phyloP scores from a whole-genome alignment of 1,284 basidiomycete genomes.

The Leccinum pachyderme region DNA sequence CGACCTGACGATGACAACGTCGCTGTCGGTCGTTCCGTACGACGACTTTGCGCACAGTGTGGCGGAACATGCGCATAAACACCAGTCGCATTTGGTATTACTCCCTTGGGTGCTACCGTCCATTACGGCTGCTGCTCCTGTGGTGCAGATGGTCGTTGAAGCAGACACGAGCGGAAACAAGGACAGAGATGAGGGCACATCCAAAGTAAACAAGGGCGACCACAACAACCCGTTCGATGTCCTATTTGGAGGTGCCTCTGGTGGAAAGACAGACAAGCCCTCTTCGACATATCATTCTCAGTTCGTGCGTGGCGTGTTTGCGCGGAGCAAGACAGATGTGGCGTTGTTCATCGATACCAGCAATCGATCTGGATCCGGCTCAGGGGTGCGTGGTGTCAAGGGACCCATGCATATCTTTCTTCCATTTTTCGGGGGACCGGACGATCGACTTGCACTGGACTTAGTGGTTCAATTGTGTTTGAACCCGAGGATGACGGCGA shows the following conservation, averaged over 20 bases:
- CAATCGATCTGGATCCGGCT: constrained; percentile 29
- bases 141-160: constrained; percentile 2
- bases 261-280: constrained; percentile 24
- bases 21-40: constrained; percentile 63
- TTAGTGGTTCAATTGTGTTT: constrained; percentile 81
- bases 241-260: constrained; percentile 44
- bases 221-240: constrained; percentile 60
- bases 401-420: constrained; percentile 70
- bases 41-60: constrained; percentile 75
- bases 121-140: constrained; percentile 12
- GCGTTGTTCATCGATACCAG: constrained; percentile 80
- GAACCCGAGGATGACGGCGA: constrained; percentile 68
- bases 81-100: constrained; percentile 73
- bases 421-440: constrained; percentile 93
- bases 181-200: not conserved
- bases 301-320: constrained; percentile 84
- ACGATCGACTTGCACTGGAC: constrained; percentile 85
- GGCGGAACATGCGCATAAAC: constrained; percentile 61
- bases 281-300: constrained; percentile 63
- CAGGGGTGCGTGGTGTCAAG: constrained; percentile 9
- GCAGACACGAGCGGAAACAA: not conserved
- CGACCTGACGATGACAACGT: constrained; percentile 62
- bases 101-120: constrained; percentile 67
- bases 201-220: constrained; percentile 10
- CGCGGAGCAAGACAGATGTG: constrained; percentile 66